Evolutionary conservation across 306 rosid genomes (phyloP).

Genomic region (Sechiopsis laciniata): DNA sequence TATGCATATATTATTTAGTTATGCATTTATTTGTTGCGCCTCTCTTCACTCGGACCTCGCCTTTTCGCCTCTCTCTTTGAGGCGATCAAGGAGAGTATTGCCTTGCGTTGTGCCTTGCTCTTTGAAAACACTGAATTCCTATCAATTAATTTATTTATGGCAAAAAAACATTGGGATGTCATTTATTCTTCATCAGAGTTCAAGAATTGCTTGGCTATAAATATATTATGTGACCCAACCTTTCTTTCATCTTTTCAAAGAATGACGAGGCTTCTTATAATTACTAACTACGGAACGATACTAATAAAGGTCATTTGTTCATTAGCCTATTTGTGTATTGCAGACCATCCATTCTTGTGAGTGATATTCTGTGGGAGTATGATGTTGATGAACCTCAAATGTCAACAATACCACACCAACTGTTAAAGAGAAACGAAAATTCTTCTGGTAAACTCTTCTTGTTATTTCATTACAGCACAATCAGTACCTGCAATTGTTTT

Average conservation of each 20-base stretch:
- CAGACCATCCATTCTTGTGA: slow-evolving; percentile 95
- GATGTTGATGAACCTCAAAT: slow-evolving; percentile 74
- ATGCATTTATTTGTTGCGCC: too few relatives aligned
- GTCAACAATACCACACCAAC: slow-evolving; percentile 50
- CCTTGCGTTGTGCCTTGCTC: too few relatives aligned
- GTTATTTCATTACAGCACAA: slow-evolving; percentile 1
- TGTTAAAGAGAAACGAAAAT: slow-evolving; percentile 62
- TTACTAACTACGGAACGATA: slow-evolving; percentile 4
- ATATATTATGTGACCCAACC: neutral
- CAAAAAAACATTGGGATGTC: neutral
- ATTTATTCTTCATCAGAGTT: neutral
- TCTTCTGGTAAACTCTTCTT: slow-evolving; percentile 48
- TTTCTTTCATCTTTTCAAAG: neutral
- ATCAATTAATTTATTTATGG: neutral
- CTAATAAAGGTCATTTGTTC: slow-evolving; percentile 9
- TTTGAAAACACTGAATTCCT: too few relatives aligned
- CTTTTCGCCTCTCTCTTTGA: too few relatives aligned
- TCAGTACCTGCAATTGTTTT: neutral
- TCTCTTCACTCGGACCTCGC: too few relatives aligned
- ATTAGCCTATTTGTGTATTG: slow-evolving; percentile 31
- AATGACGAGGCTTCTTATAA: neutral
- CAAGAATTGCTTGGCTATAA: neutral
- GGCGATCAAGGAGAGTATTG: too few relatives aligned
- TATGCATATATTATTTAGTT: too few relatives aligned
- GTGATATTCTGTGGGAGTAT: slow-evolving; percentile 76